phyloP scores from a whole-genome alignment of 495 filamentous ascomycete species.

The Penicillium manginii region DNA sequence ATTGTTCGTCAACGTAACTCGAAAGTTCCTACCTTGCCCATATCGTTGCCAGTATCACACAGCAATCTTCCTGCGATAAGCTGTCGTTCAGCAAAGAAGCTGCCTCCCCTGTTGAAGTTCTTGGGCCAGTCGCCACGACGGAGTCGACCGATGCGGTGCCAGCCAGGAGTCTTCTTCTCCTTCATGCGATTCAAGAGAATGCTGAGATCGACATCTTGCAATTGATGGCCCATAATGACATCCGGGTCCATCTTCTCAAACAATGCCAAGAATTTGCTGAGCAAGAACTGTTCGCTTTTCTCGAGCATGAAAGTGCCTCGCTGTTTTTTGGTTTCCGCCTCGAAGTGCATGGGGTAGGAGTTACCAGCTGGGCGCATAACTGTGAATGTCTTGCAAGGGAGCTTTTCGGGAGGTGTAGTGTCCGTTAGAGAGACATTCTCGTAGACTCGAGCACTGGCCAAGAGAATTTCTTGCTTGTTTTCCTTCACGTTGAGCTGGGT shows the following conservation, averaged over 20 bases:
- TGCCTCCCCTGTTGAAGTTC: constrained; percentile 81
- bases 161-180: constrained; percentile 87
- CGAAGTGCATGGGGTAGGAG: constrained; percentile 83
- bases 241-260: constrained; percentile 89
- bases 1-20: neutral
- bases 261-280: constrained; percentile 86
- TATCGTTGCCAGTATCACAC: constrained; percentile 94
- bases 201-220: constrained; percentile 96
- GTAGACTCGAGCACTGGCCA: constrained; percentile 89
- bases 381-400: constrained; percentile 89
- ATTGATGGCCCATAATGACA: constrained; percentile 90
- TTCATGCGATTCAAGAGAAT: constrained; percentile 84
- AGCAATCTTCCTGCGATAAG: constrained; percentile 86
- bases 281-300: constrained; percentile 78
- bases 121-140: constrained; percentile 85
- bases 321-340: constrained; percentile 69
- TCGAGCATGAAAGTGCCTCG: constrained; percentile 75
- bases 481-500: constrained; percentile 88
- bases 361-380: constrained; percentile 79
- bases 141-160: constrained; percentile 89
- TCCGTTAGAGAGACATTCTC: constrained; percentile 86
- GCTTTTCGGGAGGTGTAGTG: constrained; percentile 82
- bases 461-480: constrained; percentile 94
- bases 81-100: constrained; percentile 90
- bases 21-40: constrained; percentile 69